phyloP scores from a whole-genome alignment of 352 stramenopile genomes.

The Phytopythium vexans region DNA sequence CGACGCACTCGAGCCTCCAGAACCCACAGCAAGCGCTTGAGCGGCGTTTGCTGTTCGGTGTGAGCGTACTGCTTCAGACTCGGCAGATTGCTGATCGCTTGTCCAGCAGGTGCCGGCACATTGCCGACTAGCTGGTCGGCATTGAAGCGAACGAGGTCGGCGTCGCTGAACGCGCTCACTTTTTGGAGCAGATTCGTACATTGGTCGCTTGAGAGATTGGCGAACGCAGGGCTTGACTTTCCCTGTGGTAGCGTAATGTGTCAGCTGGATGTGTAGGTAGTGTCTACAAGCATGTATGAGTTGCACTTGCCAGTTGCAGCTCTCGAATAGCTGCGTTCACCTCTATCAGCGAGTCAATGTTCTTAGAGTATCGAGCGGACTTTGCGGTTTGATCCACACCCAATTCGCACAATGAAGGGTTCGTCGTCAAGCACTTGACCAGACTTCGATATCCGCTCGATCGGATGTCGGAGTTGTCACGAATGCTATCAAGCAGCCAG shows the following conservation, averaged over 20 bases:
- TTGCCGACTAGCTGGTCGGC: conserved; percentile 1
- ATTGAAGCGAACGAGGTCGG: conserved; percentile 42
- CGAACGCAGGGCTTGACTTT: conserved; percentile 20
- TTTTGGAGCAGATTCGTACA: conserved; percentile 74
- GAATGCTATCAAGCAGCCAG: conserved; percentile 16
- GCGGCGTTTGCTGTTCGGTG: conserved; percentile 40
- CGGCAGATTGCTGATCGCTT: conserved; percentile 13
- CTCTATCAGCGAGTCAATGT: conserved; percentile 23
- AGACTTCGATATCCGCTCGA: conserved; percentile 45
- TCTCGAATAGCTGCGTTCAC: conserved; percentile 38
- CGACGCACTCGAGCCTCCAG: conserved; percentile 38
- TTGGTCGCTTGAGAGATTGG: conserved; percentile 31
- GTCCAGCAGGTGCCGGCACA: neutral
- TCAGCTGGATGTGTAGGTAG: neutral
- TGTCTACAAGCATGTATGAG: too few species aligned
- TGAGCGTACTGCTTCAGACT: conserved; percentile 51
- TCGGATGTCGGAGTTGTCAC: conserved; percentile 37
- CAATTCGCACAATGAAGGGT: conserved; percentile 31
- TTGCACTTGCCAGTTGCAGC: conserved; percentile 20
- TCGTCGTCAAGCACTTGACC: conserved; percentile 37
- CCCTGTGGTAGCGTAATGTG: neutral
- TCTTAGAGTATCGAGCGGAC: conserved; percentile 26
- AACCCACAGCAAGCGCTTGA: conserved; percentile 64
- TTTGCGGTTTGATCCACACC: conserved; percentile 20
- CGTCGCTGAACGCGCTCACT: conserved; percentile 49